Conservation (phyloP, 2,329 filamentous ascomycete species). For the Calonectria fujianensis region DNA sequence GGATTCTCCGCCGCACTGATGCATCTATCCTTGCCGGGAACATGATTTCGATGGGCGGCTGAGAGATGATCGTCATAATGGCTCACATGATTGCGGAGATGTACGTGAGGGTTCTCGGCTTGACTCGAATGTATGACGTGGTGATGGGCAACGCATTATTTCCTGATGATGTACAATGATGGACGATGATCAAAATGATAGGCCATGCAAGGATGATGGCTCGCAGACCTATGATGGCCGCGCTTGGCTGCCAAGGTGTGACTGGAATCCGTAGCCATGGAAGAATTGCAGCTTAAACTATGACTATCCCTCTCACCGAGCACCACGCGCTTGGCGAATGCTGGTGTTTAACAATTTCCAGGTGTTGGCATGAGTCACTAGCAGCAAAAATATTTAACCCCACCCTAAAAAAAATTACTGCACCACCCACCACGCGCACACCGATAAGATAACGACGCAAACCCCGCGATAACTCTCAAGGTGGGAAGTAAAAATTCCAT, state of each 20-base stretch:
- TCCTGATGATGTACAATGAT: neutral
- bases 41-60: slow-evolving; percentile 12
- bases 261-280: slow-evolving; percentile 7
- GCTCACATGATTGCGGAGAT: slow-evolving; percentile 11
- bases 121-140: slow-evolving; percentile 8
- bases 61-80: slow-evolving; percentile 7
- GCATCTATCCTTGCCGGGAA: slow-evolving; percentile 9
- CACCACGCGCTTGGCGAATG: neutral
- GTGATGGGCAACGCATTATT: slow-evolving; percentile 4
- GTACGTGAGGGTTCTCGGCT: neutral
- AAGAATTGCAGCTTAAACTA: neutral
- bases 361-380: slow-evolving; percentile 36
- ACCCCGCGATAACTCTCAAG: slow-evolving; percentile 42
- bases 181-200: neutral
- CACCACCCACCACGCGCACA: slow-evolving; percentile 21
- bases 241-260: neutral
- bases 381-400: slow-evolving; percentile 10
- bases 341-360: slow-evolving; percentile 12
- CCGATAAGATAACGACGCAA: slow-evolving; percentile 45
- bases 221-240: neutral
- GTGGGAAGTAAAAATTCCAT: slow-evolving; percentile 36
- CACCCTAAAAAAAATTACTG: slow-evolving; percentile 19
- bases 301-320: neutral
- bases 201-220: neutral
- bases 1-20: neutral